Evolutionary conservation across 345 rosid species (phyloP).

Genomic region (Turritis glabra): DNA sequence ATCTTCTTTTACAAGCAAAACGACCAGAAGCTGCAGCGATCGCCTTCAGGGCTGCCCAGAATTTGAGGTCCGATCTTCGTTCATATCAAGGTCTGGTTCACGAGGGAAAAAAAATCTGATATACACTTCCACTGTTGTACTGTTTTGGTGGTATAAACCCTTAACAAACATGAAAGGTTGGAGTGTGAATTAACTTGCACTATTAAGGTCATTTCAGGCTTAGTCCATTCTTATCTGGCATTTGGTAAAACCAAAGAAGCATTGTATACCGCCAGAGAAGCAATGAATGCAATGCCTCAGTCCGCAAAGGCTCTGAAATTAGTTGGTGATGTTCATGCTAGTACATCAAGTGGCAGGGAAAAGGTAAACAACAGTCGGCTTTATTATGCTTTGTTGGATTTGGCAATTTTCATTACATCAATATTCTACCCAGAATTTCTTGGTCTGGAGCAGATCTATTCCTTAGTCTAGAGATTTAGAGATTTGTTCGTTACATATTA

Average conservation of each 20-base stretch:
- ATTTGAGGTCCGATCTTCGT: constrained; percentile 96
- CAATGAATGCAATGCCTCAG: constrained; percentile 99
- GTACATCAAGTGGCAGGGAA: constrained; percentile 87
- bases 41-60: constrained; percentile 94
- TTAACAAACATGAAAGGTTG: constrained; percentile 3
- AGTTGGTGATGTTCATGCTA: constrained; percentile 97
- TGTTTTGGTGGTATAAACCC: constrained; percentile 18
- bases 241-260: constrained; percentile 92
- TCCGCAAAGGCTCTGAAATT: constrained; percentile 92
- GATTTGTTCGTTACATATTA: not conserved
- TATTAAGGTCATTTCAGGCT: constrained; percentile 54
- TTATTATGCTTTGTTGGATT: constrained; percentile 14
- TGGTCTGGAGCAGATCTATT: not conserved
- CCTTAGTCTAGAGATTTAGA: too few species aligned
- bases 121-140: constrained; percentile 23
- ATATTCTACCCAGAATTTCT: not conserved
- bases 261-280: constrained; percentile 91
- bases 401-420: constrained; percentile 3
- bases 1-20: constrained; percentile 72
- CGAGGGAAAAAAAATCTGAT: not conserved
- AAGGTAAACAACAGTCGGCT: constrained; percentile 56
- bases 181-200: constrained; percentile 26
- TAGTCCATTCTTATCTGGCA: constrained; percentile 93
- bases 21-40: constrained; percentile 85
- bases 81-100: constrained; percentile 82